phyloP scores from a whole-genome alignment of 495 filamentous ascomycete genomes.

The Aspergillus cristatus region DNA sequence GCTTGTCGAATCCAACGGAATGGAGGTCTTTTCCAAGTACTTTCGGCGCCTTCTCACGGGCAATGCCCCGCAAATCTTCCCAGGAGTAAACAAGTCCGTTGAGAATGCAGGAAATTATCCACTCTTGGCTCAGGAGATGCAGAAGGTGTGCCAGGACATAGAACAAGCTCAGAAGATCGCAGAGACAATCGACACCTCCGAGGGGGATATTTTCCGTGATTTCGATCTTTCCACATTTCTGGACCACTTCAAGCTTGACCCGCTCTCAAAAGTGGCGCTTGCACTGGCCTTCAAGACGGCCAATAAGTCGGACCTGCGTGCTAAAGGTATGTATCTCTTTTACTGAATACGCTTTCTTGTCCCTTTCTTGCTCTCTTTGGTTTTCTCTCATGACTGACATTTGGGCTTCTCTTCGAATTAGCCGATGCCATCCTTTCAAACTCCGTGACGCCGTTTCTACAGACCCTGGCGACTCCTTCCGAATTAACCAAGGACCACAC shows the following conservation, averaged over 20 bases:
- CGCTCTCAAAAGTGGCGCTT: constrained; percentile 77
- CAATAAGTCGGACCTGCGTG: constrained; percentile 67
- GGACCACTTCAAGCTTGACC: constrained; percentile 87
- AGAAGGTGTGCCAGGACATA: constrained; percentile 69
- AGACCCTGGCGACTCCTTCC: constrained; percentile 51
- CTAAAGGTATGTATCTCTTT: constrained; percentile 60
- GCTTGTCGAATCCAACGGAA: constrained; percentile 91
- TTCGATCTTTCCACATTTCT: constrained; percentile 90
- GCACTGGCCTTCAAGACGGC: constrained; percentile 80
- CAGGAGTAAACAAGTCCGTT: constrained; percentile 56
- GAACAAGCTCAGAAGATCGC: constrained; percentile 83
- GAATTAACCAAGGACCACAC: constrained; percentile 54
- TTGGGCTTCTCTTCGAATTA: constrained; percentile 26
- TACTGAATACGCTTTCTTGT: background rate
- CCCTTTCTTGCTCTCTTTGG: background rate
- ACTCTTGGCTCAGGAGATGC: constrained; percentile 73
- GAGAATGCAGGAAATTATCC: constrained; percentile 71
- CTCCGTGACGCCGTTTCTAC: constrained; percentile 64
- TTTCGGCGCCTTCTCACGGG: constrained; percentile 78
- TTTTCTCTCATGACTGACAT: constrained; percentile 15
- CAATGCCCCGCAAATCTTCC: constrained; percentile 82
- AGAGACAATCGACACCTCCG: constrained; percentile 77
- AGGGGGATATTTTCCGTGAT: constrained; percentile 85
- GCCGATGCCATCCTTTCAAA: constrained; percentile 76
- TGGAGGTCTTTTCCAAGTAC: constrained; percentile 91